Conservation (phyloP, 441 rosid genomes). For the Eruca vesicaria region DNA sequence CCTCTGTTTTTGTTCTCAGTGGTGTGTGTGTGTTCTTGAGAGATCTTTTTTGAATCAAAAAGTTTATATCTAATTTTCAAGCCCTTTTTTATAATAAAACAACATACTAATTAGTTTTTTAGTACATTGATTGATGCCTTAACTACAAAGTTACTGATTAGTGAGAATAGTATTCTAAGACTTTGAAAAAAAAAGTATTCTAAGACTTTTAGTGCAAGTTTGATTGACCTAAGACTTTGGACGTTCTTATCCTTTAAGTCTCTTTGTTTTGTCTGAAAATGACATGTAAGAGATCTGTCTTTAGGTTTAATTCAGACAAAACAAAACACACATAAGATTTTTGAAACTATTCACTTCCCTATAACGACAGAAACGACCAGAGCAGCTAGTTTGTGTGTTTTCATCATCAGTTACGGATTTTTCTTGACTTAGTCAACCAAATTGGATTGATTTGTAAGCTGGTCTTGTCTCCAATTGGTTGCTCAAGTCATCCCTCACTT, state of each 20-base stretch:
- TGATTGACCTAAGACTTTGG: neutral
- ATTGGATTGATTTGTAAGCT: no score
- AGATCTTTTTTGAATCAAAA: neutral
- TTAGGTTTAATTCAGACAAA: neutral
- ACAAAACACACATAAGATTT: neutral
- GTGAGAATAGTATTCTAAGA: neutral
- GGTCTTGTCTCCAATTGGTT: no score
- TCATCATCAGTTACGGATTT: neutral
- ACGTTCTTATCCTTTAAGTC: neutral
- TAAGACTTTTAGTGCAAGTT: neutral
- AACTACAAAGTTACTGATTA: neutral
- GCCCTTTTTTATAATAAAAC: neutral
- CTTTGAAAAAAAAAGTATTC: neutral
- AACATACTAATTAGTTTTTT: neutral
- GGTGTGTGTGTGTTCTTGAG: constrained; percentile 9
- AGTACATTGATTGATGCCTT: neutral
- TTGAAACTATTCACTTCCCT: neutral
- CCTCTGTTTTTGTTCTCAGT: neutral
- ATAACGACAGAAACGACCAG: neutral
- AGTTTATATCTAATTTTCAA: neutral
- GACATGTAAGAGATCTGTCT: neutral
- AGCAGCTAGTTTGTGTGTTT: neutral
- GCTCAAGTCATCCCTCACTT: no score
- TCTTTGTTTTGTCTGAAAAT: neutral
- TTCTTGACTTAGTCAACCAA: neutral